phyloP scores from a whole-genome alignment of 2,329 filamentous ascomycete genomes.

The Pseudogymnoascus sp. region DNA sequence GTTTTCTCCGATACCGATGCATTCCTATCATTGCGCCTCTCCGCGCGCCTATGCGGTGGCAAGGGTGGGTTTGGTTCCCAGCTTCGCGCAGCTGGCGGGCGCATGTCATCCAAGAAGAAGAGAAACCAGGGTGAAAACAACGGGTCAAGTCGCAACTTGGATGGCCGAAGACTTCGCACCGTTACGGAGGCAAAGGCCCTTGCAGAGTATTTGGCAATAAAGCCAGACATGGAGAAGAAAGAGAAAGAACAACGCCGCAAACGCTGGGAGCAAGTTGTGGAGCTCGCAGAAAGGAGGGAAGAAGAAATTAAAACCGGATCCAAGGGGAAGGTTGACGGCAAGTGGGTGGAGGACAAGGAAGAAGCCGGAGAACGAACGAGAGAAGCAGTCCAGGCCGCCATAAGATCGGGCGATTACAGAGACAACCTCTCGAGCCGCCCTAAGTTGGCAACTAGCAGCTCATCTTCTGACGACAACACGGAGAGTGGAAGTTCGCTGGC shows the following conservation, averaged over 20 bases:
- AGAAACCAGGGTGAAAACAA: slow-evolving; percentile 76
- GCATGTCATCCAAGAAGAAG: slow-evolving; percentile 90
- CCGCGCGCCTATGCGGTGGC: slow-evolving; percentile 73
- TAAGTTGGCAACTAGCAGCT: slow-evolving; percentile 30
- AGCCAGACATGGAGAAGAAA: slow-evolving; percentile 93
- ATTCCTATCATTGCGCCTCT: slow-evolving; percentile 76
- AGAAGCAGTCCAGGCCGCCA: slow-evolving; percentile 63
- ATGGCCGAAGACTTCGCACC: slow-evolving; percentile 81
- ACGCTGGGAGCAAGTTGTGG: slow-evolving; percentile 83
- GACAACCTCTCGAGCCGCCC: slow-evolving; percentile 50
- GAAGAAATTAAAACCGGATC: slow-evolving; percentile 72
- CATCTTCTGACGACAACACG: slow-evolving; percentile 29
- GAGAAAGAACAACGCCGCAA: slow-evolving; percentile 80
- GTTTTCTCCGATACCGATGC: slow-evolving; percentile 51
- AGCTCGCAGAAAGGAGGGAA: slow-evolving; percentile 72
- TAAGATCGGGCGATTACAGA: slow-evolving; percentile 56
- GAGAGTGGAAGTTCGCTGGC: slow-evolving; percentile 28
- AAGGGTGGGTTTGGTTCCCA: slow-evolving; percentile 98
- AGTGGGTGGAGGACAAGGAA: slow-evolving; percentile 94
- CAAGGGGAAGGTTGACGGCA: slow-evolving; percentile 68
- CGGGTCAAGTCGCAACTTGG: slow-evolving; percentile 85
- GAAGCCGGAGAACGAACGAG: slow-evolving; percentile 78
- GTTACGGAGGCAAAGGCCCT: slow-evolving; percentile 92
- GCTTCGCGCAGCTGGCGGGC: slow-evolving; percentile 88
- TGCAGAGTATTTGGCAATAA: slow-evolving; percentile 89